phyloP scores from a whole-genome alignment of 2,329 filamentous ascomycete genomes.

The Dactylellina drechsleri region DNA sequence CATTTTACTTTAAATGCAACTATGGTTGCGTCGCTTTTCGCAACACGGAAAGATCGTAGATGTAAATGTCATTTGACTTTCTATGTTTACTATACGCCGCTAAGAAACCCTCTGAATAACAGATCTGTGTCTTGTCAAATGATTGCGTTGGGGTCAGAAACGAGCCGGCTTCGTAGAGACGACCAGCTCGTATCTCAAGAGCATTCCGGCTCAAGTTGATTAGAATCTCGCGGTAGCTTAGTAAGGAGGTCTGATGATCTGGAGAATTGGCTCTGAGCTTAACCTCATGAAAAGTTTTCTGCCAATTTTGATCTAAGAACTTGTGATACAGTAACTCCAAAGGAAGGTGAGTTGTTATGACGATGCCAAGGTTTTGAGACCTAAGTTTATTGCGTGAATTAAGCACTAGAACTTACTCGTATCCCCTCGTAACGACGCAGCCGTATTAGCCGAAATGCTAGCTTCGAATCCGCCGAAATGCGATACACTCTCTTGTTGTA shows the following conservation, averaged over 20 bases:
- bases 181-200: not conserved
- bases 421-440: no score
- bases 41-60: conserved; percentile 1
- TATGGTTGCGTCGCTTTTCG: not conserved
- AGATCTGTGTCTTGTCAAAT: not conserved
- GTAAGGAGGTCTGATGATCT: not conserved
- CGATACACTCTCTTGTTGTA: no score
- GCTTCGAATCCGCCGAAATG: no score
- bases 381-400: no score
- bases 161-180: conserved; percentile 7
- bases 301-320: no score
- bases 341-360: no score
- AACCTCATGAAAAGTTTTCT: no score
- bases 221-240: conserved; percentile 6
- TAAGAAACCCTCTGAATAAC: conserved; percentile 11
- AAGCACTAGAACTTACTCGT: no score
- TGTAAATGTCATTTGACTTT: not conserved
- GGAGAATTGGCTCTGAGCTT: no score
- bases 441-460: no score
- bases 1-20: conserved; percentile 3
- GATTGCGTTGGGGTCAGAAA: not conserved
- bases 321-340: no score
- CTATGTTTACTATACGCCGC: not conserved
- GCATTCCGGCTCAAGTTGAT: not conserved
- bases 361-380: no score